Conservation (phyloP, 805 yeast genomes). For the Yamadazyma sp. region DNA sequence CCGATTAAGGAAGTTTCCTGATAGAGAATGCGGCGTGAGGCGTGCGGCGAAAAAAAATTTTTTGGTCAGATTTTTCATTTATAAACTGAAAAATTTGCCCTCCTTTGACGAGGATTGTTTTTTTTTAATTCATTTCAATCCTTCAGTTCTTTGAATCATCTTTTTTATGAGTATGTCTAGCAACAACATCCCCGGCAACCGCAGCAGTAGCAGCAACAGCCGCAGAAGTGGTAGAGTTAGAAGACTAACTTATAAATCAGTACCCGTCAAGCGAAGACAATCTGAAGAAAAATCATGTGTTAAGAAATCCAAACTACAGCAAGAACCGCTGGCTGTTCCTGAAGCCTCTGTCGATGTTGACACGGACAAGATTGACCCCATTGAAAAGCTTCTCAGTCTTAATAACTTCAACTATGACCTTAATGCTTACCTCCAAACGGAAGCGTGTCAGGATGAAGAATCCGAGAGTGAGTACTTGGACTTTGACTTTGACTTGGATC, state of each 20-base stretch:
- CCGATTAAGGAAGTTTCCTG: constrained; percentile 4
- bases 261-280: constrained; percentile 8
- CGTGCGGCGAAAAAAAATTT: constrained; percentile 17
- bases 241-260: constrained; percentile 7
- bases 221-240: constrained; percentile 3
- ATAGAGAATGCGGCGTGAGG: constrained; percentile 14
- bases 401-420: constrained; percentile 11
- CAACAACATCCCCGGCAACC: too few relatives aligned
- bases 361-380: constrained; percentile 41
- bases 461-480: constrained; percentile 9
- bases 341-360: constrained; percentile 3
- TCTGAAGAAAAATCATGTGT: background rate
- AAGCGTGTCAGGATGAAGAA: constrained; percentile 8
- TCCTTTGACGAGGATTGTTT: constrained; percentile 5
- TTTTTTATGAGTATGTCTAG: constrained; percentile 10
- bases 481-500: constrained; percentile 14
- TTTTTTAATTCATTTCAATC: too few relatives aligned
- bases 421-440: constrained; percentile 4
- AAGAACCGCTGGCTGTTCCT: too few relatives aligned
- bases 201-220: too few relatives aligned
- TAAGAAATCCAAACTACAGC: constrained; percentile 13
- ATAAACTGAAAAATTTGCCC: constrained; percentile 12
- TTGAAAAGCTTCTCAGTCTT: constrained; percentile 40
- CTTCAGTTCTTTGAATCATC: too few relatives aligned
- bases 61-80: constrained; percentile 10